Evolutionary conservation across 2,329 filamentous ascomycete genomes (phyloP), one percentile per base, ranked within the genome.

Genomic region (Rhynchosporium graminicola): DNA sequence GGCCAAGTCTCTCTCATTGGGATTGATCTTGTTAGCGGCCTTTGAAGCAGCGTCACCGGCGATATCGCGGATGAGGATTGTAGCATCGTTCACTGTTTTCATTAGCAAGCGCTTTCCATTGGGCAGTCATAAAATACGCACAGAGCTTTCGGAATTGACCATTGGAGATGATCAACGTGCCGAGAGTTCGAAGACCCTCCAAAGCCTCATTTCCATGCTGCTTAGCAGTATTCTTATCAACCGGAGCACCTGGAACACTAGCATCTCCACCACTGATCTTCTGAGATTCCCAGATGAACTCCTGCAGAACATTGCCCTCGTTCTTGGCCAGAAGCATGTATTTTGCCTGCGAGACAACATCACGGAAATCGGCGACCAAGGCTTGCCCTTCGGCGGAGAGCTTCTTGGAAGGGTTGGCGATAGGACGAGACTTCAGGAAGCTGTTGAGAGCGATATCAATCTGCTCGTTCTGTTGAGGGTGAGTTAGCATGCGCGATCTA

Each of bases 391-490:
- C 95, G 1, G 82, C 68, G 0, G 94, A 98, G 5, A 99, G 87
- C 74, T 89, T 88, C 64, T 83, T 79, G 0, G 91, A 89, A 5
- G 93, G 92, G 29, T 79, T 85, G 3, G 85, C 77, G 31, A 98
- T 80, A 8, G 86, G 80, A 74, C 84, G 87, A 68, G 89, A 93
- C 40, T 82, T 81, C 57, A 97, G 82, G 70, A 92, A 89, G 75
- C 90, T 95, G 83, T 96, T 98, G 75, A 99, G 79, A 33, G 95
- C 93, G 55, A 97, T 83, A 79, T 98, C 95, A 76, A 97, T 96
- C 74, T 84, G 93, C 87, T 72, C 70, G 54, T 75, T 75, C 89
- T 92, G 72, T 63, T 36, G 12, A 31, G 13, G 8, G 10, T 12
- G 2, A 20, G 43, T 66, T 48, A 67, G 59, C 26, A 31, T 2